A percentile compares a stretch with the other conserved stretches of the same genome.
These are phyloP conservation scores for Lentinula sp. DNA, from an alignment of 768 basidiomycete genomes.

Conservation along the genomic window DNA sequence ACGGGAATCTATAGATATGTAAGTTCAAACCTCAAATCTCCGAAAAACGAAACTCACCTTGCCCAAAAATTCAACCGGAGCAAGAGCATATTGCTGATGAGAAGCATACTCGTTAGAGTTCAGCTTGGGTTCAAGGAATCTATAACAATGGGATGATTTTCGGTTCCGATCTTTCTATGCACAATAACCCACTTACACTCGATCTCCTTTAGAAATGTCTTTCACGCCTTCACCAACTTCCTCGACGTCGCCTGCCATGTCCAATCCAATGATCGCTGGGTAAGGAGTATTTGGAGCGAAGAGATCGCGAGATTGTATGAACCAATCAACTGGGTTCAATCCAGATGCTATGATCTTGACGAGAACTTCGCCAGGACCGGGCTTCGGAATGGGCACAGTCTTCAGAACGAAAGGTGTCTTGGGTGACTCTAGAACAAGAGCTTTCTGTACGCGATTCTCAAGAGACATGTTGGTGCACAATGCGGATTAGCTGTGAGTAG, in stretches of 20 bases:
- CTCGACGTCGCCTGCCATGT: slow-evolving; percentile 46
- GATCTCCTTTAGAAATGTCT: slow-evolving; percentile 42
- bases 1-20: slow-evolving; percentile 34
- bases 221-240: slow-evolving; percentile 47
- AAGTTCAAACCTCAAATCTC: slow-evolving; percentile 6
- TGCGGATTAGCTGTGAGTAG: too few relatives aligned
- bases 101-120: slow-evolving; percentile 26
- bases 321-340: background rate
- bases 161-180: background rate
- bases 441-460: background rate
- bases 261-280: slow-evolving; percentile 42
- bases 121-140: slow-evolving; percentile 34
- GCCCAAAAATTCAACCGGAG: slow-evolving; percentile 30
- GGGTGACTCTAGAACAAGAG: background rate
- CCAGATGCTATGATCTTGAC: background rate
- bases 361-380: background rate
- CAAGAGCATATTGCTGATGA: slow-evolving; percentile 41
- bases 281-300: slow-evolving; percentile 29
- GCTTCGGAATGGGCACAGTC: background rate
- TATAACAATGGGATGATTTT: slow-evolving; percentile 6
- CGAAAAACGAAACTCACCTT: slow-evolving; percentile 23
- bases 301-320: slow-evolving; percentile 28
- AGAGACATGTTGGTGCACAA: too few relatives aligned
- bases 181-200: slow-evolving; percentile 33
- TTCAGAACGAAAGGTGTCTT: background rate